Base-by-base conservation (phyloP, 1,284 basidiomycete genomes). In the Phellopilus nigrolimitatus region DNA sequence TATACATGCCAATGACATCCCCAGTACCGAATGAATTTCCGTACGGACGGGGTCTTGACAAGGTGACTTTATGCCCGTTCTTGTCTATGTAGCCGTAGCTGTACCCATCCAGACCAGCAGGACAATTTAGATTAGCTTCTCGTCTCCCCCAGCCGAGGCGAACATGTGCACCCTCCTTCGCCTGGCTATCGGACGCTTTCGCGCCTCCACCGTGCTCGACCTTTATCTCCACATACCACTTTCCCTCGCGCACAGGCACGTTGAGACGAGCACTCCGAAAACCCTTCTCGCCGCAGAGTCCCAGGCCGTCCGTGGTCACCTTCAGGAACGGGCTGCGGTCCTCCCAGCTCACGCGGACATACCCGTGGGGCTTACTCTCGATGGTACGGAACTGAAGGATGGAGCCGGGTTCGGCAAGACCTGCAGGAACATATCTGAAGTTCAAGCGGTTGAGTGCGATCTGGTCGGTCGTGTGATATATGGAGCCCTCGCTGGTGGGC, bases 151-250 rank as follows among this genome's bases (percentile, higher is more conserved):
- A 95, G 0, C 97, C 97, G 0, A 99, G 68, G 12, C 97, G 76
- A 28, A 98, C 87, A 68, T 97, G 88, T 34, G 89, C 79, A 2
- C 88, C 90, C 66, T 88, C 71, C 42, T 72, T 60, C 68, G 74
- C 60, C 47, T 70, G 65, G 57, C 71, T 67, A 1, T 79, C 79
- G 7, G 68, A 62, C 17, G 64, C 57, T 51, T 71, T 65, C 52
- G 87, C 84, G 0, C 88, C 88, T 1, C 87, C 85, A 0, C 91
- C 91, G 21, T 82, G 77, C 41, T 89, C 73, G 56, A 97, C 74
- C 59, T 79, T 79, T 34, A 95, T 80, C 71, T 99, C 97, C 73
- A 94, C 84, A 67, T 95, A 99, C 93, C 94, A 99, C 13, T 80
- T 80, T 1, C 97, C 97, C 61, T 95, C 82, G 13, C 93, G 77